A percentile compares a stretch with the other conserved stretches of the same genome.
Evolutionary conservation across 1,284 basidiomycete genomes (phyloP).

Genomic region (Afroboletus lepidellus): DNA sequence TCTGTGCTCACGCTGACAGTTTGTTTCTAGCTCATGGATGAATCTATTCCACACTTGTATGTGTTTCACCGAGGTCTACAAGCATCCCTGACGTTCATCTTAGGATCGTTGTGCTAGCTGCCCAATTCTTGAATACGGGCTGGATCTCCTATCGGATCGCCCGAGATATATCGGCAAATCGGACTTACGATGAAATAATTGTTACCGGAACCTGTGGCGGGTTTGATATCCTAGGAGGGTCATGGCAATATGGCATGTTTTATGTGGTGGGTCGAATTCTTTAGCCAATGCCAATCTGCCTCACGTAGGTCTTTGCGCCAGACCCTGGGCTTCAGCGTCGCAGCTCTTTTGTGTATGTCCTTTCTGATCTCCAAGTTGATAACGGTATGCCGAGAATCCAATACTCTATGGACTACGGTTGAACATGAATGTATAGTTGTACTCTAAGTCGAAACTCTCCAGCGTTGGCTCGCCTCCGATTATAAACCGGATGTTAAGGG

Average conservation of each 20-base stretch:
- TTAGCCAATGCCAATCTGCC: background rate
- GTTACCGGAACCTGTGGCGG: conserved; percentile 37
- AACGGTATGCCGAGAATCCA: conserved; percentile 31
- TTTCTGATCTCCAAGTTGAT: conserved; percentile 41
- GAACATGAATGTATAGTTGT: conserved; percentile 36
- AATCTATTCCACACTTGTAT: conserved; percentile 49
- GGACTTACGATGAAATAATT: conserved; percentile 36
- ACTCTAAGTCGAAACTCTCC: conserved; percentile 48
- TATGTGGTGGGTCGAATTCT: conserved; percentile 36
- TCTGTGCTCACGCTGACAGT: background rate
- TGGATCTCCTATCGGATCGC: conserved; percentile 44
- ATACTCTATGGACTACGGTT: background rate
- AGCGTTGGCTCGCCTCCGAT: conserved; percentile 48
- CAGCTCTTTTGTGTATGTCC: conserved; percentile 33
- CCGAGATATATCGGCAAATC: conserved; percentile 29
- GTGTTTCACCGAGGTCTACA: conserved; percentile 6
- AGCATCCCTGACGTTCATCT: background rate
- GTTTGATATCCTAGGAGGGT: conserved; percentile 38
- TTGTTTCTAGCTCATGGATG: conserved; percentile 41
- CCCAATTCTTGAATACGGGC: conserved; percentile 41
- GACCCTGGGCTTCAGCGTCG: conserved; percentile 38
- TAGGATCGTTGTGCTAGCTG: conserved; percentile 37
- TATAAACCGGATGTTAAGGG: conserved; percentile 43
- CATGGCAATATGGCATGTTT: conserved; percentile 36
- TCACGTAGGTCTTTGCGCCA: conserved; percentile 16